Evolutionary conservation across 495 filamentous ascomycete genomes (phyloP).

Genomic region (Trichoderma orchidacearum): DNA sequence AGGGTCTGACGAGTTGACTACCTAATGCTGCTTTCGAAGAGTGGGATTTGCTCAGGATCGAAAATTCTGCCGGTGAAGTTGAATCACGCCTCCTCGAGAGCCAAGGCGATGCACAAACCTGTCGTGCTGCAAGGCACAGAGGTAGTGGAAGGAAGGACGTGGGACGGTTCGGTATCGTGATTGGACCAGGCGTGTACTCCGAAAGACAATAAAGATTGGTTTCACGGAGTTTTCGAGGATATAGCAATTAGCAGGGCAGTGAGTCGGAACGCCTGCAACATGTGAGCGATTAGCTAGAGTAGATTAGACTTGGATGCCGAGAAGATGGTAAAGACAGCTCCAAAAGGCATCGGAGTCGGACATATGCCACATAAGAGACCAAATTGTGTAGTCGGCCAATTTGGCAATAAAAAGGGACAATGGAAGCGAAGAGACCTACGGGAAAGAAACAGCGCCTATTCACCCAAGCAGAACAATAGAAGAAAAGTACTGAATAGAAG

Average conservation of each 20-base stretch:
- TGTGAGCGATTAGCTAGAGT: no score
- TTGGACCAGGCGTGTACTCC: neutral
- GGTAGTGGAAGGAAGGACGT: neutral
- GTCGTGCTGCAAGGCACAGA: neutral
- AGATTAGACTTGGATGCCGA: no score
- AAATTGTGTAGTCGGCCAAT: no score
- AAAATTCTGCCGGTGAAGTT: neutral
- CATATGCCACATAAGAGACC: no score
- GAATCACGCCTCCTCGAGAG: neutral
- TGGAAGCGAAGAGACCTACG: neutral
- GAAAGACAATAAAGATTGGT: neutral
- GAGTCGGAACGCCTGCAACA: no score
- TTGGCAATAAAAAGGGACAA: no score
- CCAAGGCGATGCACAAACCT: neutral
- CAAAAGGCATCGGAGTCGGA: no score
- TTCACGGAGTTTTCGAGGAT: neutral
- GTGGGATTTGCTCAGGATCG: neutral
- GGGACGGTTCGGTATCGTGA: neutral
- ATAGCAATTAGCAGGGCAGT: neutral
- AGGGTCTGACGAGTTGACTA: no score
- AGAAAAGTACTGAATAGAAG: neutral
- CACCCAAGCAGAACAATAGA: neutral
- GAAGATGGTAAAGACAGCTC: no score
- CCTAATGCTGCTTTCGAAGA: no score
- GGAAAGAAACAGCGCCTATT: neutral